Evolutionary conservation across 441 rosid species (phyloP), one percentile per base, ranked within the genome.

Genomic region (Cnidoscolus chayamansa): DNA sequence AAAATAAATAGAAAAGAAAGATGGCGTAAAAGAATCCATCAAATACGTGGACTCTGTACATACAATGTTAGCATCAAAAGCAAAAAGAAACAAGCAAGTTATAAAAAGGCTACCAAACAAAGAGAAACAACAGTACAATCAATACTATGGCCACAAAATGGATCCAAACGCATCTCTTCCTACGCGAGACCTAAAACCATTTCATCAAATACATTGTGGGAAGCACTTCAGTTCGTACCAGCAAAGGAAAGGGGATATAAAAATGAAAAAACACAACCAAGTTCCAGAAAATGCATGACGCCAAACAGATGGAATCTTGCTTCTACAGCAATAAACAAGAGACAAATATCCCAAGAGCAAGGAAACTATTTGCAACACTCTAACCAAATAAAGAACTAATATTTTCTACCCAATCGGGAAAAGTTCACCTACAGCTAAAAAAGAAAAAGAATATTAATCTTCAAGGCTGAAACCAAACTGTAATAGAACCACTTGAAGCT

Each of bases 151-250:
- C 63, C 66, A 63, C 7, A 45, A 47, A 32, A 50, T 48, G n/a
- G 12, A 45, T 30, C 8, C 10, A 48, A 30, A n/a, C 63, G 32
- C 69, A 50, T 20, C 30, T 55, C 40, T 11, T 32, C 30, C 19
- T 11, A 19, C 4, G 62, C 13, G 15, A 9, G 3, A 10, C 56
- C 62, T 43, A 45, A 47, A 75, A 45, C 4, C 75, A 72, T 72
- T 73, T 65, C 62, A 69, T 59, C 80, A 65, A 68, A 70, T 17
- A 70, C 43, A 5, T 78, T 68, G 68, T 63, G 70, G 53, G 60
- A 74, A 56, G 30, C 55, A 67, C 13, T 11, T 45, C 49, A 40
- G 1, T 7, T 55, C 45, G 32, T 15, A 43, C 43, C 10, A 40
- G 17, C 54, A 5, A 4, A 32, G 6, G 7, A 19, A 50, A 1